Conservation (phyloP, 2,329 filamentous ascomycete species). For the Neospermospora avenae region DNA sequence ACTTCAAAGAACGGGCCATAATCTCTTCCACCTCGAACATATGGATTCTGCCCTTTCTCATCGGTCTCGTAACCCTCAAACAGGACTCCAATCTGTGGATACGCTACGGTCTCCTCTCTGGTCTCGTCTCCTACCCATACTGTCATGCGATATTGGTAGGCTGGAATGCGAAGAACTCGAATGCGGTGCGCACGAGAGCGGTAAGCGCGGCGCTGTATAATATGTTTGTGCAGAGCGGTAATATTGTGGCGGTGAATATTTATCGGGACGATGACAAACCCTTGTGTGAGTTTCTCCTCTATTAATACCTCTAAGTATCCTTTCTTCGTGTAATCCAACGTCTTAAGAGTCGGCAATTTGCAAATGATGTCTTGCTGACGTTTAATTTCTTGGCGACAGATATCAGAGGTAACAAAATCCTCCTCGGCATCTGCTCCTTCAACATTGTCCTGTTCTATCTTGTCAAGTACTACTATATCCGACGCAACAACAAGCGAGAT, state of each 20-base stretch:
- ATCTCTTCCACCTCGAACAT: conserved; percentile 6
- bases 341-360: no score
- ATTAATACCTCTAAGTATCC: no score
- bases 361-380: background rate
- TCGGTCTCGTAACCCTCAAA: conserved; percentile 27
- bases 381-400: conserved; percentile 27
- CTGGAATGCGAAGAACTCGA: conserved; percentile 54
- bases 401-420: conserved; percentile 49
- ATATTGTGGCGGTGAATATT: conserved; percentile 35
- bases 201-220: conserved; percentile 63
- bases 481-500: conserved; percentile 41
- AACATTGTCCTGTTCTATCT: conserved; percentile 45
- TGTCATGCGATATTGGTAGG: conserved; percentile 46
- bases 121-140: conserved; percentile 13
- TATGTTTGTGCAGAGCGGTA: conserved; percentile 46
- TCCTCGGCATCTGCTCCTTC: conserved; percentile 47
- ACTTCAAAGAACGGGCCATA: conserved; percentile 11
- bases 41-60: conserved; percentile 38
- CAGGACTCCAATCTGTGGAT: conserved; percentile 32
- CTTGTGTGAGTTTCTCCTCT: conserved; percentile 37
- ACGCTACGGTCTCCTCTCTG: conserved; percentile 35
- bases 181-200: conserved; percentile 57
- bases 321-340: no score
- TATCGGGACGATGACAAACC: conserved; percentile 46
- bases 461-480: conserved; percentile 46